phyloP scores from a whole-genome alignment of 257 asterid species.

The Salvia hispanica region DNA sequence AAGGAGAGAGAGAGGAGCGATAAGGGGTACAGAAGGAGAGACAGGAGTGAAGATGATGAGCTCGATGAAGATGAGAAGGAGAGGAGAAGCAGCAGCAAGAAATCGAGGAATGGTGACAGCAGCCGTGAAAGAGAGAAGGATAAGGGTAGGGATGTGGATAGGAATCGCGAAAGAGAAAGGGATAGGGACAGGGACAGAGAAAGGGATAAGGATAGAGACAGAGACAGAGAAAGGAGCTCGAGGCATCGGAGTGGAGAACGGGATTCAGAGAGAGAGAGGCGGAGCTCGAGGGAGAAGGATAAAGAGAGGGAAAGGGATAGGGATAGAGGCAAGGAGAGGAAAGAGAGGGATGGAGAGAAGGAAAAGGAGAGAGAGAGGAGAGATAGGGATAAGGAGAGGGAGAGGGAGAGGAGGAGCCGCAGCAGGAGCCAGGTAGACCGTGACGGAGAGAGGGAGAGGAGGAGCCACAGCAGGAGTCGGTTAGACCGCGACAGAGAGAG shows the following conservation, averaged over 20 bases:
- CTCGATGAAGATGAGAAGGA: slow-evolving; percentile 67
- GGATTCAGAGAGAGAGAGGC: slow-evolving; percentile 53
- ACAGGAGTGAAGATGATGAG: slow-evolving; percentile 62
- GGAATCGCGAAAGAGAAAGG: slow-evolving; percentile 49
- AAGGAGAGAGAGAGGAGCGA: slow-evolving; percentile 63
- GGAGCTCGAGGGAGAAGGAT: slow-evolving; percentile 53
- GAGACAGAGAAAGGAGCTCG: slow-evolving; percentile 69
- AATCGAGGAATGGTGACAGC: slow-evolving; percentile 62
- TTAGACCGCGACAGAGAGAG: slow-evolving; percentile 46
- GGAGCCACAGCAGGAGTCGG: slow-evolving; percentile 81
- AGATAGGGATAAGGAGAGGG: slow-evolving; percentile 40
- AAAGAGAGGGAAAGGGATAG: slow-evolving; percentile 45
- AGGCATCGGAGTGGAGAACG: slow-evolving; percentile 62
- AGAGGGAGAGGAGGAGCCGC: slow-evolving; percentile 70
- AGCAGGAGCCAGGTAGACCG: slow-evolving; percentile 70
- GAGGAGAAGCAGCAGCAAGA: slow-evolving; percentile 70
- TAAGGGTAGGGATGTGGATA: slow-evolving; percentile 43
- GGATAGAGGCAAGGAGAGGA: slow-evolving; percentile 44
- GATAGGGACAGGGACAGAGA: slow-evolving; percentile 39
- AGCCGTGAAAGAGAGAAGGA: slow-evolving; percentile 57
- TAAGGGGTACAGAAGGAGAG: slow-evolving; percentile 72
- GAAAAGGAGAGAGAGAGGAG: slow-evolving; percentile 47
- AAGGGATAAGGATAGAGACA: slow-evolving; percentile 48
- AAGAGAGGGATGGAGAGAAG: slow-evolving; percentile 40
- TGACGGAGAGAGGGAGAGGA: slow-evolving; percentile 48